Evolutionary conservation across 768 basidiomycete genomes (phyloP).

Genomic region (Lyophyllum decastes): DNA sequence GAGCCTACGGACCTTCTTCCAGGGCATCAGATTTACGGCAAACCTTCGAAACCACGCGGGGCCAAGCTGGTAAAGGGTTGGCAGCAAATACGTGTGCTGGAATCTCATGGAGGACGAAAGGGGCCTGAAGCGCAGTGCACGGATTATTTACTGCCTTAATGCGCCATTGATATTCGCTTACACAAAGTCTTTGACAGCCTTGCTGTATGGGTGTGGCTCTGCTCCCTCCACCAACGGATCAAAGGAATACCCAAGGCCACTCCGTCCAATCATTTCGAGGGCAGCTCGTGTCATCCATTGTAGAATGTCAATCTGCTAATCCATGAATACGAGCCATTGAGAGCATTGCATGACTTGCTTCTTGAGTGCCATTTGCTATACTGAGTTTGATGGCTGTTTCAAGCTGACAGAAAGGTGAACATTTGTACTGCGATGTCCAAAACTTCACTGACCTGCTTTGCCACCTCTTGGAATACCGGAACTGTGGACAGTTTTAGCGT

Average conservation of each 20-base stretch:
- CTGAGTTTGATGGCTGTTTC: constrained; percentile 3
- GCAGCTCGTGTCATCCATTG: constrained; percentile 29
- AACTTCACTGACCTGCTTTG: constrained; percentile 6
- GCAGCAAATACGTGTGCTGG: constrained; percentile 20
- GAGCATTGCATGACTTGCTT: constrained; percentile 3
- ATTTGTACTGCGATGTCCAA: neutral
- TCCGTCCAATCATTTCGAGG: constrained; percentile 30
- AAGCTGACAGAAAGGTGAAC: constrained; percentile 1
- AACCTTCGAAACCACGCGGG: constrained; percentile 32
- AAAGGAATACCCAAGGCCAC: constrained; percentile 31
- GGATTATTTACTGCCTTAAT: neutral
- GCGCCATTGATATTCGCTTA: constrained; percentile 9
- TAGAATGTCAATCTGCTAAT: constrained; percentile 21
- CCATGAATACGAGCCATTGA: neutral
- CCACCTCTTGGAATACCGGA: constrained; percentile 19
- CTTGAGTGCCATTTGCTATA: constrained; percentile 9
- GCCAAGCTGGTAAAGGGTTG: constrained; percentile 29
- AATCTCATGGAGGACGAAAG: constrained; percentile 1
- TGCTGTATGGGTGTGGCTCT: constrained; percentile 27
- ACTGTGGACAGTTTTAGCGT: constrained; percentile 17
- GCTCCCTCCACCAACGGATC: constrained; percentile 26
- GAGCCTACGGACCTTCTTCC: constrained; percentile 22
- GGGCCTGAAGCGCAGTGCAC: neutral
- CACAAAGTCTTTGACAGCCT: constrained; percentile 25
- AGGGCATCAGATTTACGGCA: constrained; percentile 27